phyloP scores from a whole-genome alignment of 768 basidiomycete species.

The Auricularia sp. region DNA sequence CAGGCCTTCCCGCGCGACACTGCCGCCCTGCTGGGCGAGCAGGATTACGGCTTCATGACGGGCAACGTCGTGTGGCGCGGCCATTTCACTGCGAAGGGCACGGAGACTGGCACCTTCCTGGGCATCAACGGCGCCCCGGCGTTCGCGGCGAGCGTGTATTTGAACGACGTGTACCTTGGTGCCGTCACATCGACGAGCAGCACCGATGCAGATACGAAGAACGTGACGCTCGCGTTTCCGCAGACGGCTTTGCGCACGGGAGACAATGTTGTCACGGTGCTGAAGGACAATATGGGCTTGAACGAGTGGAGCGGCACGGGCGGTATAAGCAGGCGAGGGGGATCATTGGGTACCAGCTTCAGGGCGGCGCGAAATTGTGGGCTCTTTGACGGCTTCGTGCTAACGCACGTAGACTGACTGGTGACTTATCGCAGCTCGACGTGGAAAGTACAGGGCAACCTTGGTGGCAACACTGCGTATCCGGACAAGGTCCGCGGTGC shows the following conservation, averaged over 20 bases:
- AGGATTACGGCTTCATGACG: background rate
- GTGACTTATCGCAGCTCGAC: conserved; percentile 11
- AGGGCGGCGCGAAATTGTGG: background rate
- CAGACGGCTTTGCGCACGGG: conserved; percentile 38
- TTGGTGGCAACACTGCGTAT: conserved; percentile 65
- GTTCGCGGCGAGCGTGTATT: conserved; percentile 75
- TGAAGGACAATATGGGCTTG: conserved; percentile 1
- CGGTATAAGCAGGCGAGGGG: background rate
- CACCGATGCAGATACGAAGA: conserved; percentile 41
- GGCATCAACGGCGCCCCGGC: conserved; percentile 77
- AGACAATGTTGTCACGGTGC: conserved; percentile 70
- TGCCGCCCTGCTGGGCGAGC: background rate
- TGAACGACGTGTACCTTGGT: conserved; percentile 57
- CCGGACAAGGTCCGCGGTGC: conserved; percentile 64
- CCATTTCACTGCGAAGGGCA: conserved; percentile 40
- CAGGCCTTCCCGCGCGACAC: background rate
- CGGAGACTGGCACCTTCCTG: conserved; percentile 37
- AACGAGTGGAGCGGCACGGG: background rate
- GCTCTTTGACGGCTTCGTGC: background rate
- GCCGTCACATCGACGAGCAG: background rate
- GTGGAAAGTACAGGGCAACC: conserved; percentile 70
- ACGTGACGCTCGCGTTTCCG: conserved; percentile 57
- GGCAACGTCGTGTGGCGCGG: conserved; percentile 76
- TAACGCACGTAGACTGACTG: background rate
- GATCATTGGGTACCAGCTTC: background rate